Percentiles rank a stretch among this genome's conserved stretches.
Evolutionary conservation across 2,329 filamentous ascomycete genomes (phyloP).

Genomic region (Bipolaris bicolor): DNA sequence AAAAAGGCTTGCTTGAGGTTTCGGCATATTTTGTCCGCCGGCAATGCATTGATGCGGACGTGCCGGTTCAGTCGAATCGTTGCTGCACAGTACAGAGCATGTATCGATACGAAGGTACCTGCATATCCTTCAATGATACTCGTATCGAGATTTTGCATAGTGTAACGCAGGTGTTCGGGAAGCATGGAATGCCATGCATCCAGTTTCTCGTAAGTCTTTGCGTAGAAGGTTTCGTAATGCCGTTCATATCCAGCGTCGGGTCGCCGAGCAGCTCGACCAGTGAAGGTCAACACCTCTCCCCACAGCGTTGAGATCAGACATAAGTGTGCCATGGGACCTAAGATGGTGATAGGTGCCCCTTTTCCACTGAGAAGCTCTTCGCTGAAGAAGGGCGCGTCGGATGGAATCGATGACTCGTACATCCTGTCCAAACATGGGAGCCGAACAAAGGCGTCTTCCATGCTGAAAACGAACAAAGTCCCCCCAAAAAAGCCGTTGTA

Average conservation of each 20-base stretch:
- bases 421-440: slow-evolving; percentile 66
- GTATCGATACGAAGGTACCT: slow-evolving; percentile 67
- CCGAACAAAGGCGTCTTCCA: slow-evolving; percentile 70
- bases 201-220: slow-evolving; percentile 58
- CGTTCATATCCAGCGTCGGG: slow-evolving; percentile 52
- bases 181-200: slow-evolving; percentile 65
- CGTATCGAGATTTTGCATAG: slow-evolving; percentile 62
- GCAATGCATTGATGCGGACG: slow-evolving; percentile 40
- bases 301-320: slow-evolving; percentile 69
- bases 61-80: slow-evolving; percentile 71
- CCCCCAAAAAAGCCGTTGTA: slow-evolving; percentile 64
- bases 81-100: slow-evolving; percentile 69
- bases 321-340: slow-evolving; percentile 64
- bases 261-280: slow-evolving; percentile 60
- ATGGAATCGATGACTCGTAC: slow-evolving; percentile 67
- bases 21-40: slow-evolving; percentile 37
- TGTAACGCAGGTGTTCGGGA: slow-evolving; percentile 62
- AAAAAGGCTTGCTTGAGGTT: slow-evolving; percentile 41
- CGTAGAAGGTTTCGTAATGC: slow-evolving; percentile 60
- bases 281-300: slow-evolving; percentile 67
- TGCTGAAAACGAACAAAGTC: slow-evolving; percentile 61
- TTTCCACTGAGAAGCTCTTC: slow-evolving; percentile 54
- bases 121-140: slow-evolving; percentile 61
- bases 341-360: slow-evolving; percentile 40
- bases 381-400: slow-evolving; percentile 66